Evolutionary conservation across 257 asterid genomes (phyloP).

Genomic region (Scutellaria minor): DNA sequence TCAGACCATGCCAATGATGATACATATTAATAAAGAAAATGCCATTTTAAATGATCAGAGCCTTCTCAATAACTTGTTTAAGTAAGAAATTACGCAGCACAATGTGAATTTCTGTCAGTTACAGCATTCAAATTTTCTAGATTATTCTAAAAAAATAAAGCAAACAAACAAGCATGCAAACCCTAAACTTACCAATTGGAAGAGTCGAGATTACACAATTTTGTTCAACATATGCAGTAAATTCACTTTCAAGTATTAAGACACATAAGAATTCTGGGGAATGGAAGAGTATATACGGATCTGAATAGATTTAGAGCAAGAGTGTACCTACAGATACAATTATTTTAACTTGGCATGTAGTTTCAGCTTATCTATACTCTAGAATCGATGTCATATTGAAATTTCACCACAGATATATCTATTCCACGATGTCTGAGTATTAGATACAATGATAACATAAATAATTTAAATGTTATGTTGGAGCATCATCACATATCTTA

Average conservation of each 20-base stretch:
- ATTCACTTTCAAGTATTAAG: conserved; percentile 8
- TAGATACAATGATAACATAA: conserved; percentile 23
- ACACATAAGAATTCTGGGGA: background rate
- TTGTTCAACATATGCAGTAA: background rate
- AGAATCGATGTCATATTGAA: conserved; percentile 11
- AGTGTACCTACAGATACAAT: conserved; percentile 11
- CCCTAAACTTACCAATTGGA: background rate
- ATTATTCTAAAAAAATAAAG: conserved; percentile 16
- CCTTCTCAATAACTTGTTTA: background rate
- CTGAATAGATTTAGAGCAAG: background rate
- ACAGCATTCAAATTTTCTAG: background rate
- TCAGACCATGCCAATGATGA: conserved; percentile 30
- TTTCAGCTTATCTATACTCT: background rate
- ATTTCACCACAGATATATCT: conserved; percentile 25
- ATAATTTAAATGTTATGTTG: conserved; percentile 8
- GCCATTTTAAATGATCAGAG: conserved; percentile 27
- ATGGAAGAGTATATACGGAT: conserved; percentile 5
- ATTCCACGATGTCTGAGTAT: conserved; percentile 9
- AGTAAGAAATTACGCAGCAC: background rate
- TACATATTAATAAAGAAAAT: conserved; percentile 16
- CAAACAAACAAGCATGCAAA: conserved; percentile 22
- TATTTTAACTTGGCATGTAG: conserved; percentile 1
- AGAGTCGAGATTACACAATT: conserved; percentile 27
- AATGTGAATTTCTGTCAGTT: background rate
- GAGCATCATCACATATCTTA: conserved; percentile 29